Conservation (phyloP, 1,284 basidiomycete species). For the Spongiforma sp. region DNA sequence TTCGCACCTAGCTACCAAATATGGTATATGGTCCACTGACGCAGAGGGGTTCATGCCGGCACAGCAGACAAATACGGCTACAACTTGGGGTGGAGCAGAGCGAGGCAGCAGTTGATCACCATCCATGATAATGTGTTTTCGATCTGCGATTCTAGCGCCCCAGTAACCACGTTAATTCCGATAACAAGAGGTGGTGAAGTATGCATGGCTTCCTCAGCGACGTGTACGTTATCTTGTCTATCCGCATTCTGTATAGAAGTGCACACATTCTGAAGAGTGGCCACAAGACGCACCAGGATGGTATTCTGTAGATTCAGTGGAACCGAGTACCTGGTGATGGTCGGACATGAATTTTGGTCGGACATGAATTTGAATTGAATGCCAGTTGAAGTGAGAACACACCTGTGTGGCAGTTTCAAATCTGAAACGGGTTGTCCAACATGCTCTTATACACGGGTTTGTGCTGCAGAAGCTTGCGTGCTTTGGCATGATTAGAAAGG, state of each 20-base stretch:
- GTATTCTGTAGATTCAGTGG: slow-evolving; percentile 65
- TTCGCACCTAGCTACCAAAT: slow-evolving; percentile 77
- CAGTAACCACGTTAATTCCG: slow-evolving; percentile 86
- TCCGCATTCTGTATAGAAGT: slow-evolving; percentile 11
- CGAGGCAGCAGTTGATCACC: slow-evolving; percentile 24
- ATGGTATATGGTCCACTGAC: slow-evolving; percentile 73
- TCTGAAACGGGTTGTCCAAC: slow-evolving; percentile 71
- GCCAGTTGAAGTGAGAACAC: no score
- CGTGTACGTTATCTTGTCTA: background rate
- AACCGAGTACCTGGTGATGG: slow-evolving; percentile 62
- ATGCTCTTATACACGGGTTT: slow-evolving; percentile 72
- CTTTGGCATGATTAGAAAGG: slow-evolving; percentile 63
- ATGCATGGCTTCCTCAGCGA: slow-evolving; percentile 9
- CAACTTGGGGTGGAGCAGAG: slow-evolving; percentile 21
- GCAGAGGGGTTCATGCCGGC: slow-evolving; percentile 73
- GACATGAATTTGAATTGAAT: slow-evolving; percentile 11
- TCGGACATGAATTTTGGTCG: slow-evolving; percentile 9
- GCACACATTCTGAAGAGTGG: slow-evolving; percentile 44
- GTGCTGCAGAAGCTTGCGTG: slow-evolving; percentile 45
- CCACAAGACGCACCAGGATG: slow-evolving; percentile 54
- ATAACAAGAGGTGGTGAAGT: slow-evolving; percentile 54
- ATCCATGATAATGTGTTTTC: slow-evolving; percentile 29
- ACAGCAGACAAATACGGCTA: slow-evolving; percentile 70
- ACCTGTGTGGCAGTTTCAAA: no score
- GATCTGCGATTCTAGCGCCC: slow-evolving; percentile 69